Evolutionary conservation across 1,284 basidiomycete genomes (phyloP).

Genomic region (Naganishia sp.): DNA sequence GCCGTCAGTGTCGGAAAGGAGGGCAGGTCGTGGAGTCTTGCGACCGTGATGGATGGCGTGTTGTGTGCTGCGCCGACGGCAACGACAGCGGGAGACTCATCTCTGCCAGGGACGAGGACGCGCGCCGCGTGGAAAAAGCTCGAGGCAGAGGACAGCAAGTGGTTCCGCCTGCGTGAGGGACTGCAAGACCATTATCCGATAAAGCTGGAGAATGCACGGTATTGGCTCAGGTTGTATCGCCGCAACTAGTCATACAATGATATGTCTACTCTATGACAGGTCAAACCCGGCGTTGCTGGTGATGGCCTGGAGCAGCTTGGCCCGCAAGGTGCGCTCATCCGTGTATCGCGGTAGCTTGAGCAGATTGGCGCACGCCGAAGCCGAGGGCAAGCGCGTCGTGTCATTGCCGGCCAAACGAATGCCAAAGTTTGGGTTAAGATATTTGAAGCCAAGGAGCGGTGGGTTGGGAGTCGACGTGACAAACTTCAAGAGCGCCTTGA

Average conservation of each 20-base stretch:
- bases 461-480: constrained; percentile 89
- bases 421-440: constrained; percentile 79
- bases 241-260: constrained; percentile 28
- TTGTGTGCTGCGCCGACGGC: constrained; percentile 30
- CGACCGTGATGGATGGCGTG: constrained; percentile 44
- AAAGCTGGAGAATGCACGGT: constrained; percentile 55
- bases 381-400: constrained; percentile 67
- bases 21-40: constrained; percentile 43
- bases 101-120: background rate
- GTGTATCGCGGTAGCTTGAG: constrained; percentile 74
- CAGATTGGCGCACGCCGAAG: constrained; percentile 73
- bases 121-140: constrained; percentile 46
- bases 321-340: constrained; percentile 64
- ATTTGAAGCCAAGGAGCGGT: constrained; percentile 84
- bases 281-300: constrained; percentile 84
- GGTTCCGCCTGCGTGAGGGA: constrained; percentile 51
- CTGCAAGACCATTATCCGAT: constrained; percentile 48
- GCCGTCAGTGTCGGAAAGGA: constrained; percentile 41
- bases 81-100: constrained; percentile 21
- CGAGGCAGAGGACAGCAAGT: constrained; percentile 46
- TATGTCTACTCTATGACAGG: constrained; percentile 61
- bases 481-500: constrained; percentile 74
- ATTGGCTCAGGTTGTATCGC: constrained; percentile 52
- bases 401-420: constrained; percentile 77
- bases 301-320: constrained; percentile 83